Conservation (phyloP, 345 rosid species). For the Hibiscus mutabilis region DNA sequence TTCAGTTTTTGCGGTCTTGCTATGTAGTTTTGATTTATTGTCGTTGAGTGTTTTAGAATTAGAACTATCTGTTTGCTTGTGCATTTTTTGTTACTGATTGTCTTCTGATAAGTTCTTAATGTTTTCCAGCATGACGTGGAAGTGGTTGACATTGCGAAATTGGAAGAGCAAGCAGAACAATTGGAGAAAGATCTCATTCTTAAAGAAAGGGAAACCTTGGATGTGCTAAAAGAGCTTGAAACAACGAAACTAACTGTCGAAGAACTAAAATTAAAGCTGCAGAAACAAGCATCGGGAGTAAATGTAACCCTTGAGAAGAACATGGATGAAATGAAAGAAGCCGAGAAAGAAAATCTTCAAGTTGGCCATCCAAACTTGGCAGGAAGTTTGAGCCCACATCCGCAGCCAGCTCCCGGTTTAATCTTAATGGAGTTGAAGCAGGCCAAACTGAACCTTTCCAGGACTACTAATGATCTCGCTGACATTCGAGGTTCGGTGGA, state of each 20-base stretch:
- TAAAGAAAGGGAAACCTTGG: constrained; percentile 68
- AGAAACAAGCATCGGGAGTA: constrained; percentile 42
- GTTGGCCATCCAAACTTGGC: constrained; percentile 4
- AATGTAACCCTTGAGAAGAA: constrained; percentile 22
- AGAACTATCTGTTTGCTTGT: too few relatives aligned
- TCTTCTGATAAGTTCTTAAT: constrained; percentile 5
- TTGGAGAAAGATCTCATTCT: constrained; percentile 56
- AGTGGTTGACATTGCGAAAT: constrained; percentile 39
- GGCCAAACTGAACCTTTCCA: constrained; percentile 78
- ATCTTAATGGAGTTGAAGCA: constrained; percentile 73
- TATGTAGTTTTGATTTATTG: too few relatives aligned
- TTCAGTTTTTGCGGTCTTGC: too few relatives aligned
- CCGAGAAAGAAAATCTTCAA: constrained; percentile 27
- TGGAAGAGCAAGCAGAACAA: constrained; percentile 49
- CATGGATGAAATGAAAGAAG: constrained; percentile 22
- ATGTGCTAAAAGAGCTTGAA: constrained; percentile 71
- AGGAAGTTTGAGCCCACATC: constrained; percentile 24
- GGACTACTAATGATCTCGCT: constrained; percentile 70
- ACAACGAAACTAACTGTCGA: constrained; percentile 46
- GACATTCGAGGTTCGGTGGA: constrained; percentile 61
- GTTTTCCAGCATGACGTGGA: constrained; percentile 35
- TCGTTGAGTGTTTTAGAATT: too few relatives aligned
- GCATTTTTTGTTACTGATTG: background rate
- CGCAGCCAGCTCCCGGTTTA: constrained; percentile 45
- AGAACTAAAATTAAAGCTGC: constrained; percentile 55